Conservation (phyloP, 371 early-diverging fungal species). For the Actinomortierella ambigua region DNA sequence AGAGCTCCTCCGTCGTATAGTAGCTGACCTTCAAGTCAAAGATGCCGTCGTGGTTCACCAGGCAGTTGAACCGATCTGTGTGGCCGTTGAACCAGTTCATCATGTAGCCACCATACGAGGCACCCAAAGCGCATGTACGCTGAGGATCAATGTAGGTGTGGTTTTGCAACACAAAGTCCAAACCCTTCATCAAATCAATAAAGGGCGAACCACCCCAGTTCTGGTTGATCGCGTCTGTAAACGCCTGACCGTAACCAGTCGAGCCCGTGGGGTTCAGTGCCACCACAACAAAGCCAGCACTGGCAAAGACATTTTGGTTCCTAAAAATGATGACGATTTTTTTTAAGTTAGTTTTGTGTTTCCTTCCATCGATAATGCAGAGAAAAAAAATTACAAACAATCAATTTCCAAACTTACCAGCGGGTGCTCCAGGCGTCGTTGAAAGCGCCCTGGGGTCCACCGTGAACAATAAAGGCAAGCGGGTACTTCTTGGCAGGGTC, state of each 20-base stretch:
- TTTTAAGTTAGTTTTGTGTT: conserved; percentile 54
- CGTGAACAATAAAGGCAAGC: conserved; percentile 84
- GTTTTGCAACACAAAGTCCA: conserved; percentile 66
- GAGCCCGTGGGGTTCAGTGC: conserved; percentile 84
- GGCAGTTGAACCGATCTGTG: conserved; percentile 69
- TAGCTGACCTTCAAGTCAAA: conserved; percentile 69
- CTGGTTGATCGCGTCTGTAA: conserved; percentile 72
- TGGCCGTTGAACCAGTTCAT: conserved; percentile 75
- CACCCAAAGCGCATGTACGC: conserved; percentile 75
- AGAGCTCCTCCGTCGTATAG: conserved; percentile 84
- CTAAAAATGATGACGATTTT: too few relatives aligned
- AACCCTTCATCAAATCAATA: conserved; percentile 74
- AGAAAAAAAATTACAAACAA: background rate
- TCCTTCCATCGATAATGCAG: background rate
- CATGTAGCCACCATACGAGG: conserved; percentile 87
- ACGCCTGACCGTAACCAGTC: conserved; percentile 81
- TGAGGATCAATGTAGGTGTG: conserved; percentile 65
- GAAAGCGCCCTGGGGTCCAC: conserved; percentile 84
- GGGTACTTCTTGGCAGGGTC: conserved; percentile 69
- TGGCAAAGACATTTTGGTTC: conserved; percentile 79
- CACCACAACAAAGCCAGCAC: conserved; percentile 78
- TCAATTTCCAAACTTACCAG: conserved; percentile 35
- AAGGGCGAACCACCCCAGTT: conserved; percentile 86
- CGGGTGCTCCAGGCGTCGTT: conserved; percentile 67
- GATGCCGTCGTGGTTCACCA: conserved; percentile 88